Base-by-base conservation (phyloP, 1,284 basidiomycete genomes). In the Austroboletus rostrupii region DNA sequence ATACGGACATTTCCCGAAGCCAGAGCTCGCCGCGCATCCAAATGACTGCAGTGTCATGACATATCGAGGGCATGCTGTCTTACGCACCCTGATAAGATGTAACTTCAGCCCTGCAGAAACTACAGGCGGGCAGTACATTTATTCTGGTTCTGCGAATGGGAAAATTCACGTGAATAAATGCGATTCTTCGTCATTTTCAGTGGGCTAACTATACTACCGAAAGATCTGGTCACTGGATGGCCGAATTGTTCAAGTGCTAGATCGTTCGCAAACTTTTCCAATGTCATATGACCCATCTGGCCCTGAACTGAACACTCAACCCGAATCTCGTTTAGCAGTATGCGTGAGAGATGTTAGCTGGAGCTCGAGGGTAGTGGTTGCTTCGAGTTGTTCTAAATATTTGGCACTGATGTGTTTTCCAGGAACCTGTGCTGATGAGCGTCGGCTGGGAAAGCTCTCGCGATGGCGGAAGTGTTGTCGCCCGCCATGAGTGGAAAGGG, bases 161-260 rank as follows among this genome's bases (percentile, higher is more conserved):
- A 77, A 68, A 54, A 81, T 94, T 48, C 91, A 93, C 66, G 88
- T 93, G 61, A 45, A 80, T 67, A n/a, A 50, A 42, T 12, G 42
- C 43, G 38, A 13, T 19, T 41, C 12, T 44, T 23, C 29, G 41
- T 43, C n/a, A 20, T 28, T 26, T 32, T 38, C 33, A 10, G 21
- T 33, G 44, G 57, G 36, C 47, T 40, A 28, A 46, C 48, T 48
- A 45, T 50, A 23, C 46, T 40, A 40, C 54, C 53, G 53, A 55
- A 66, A 95, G 85, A 92, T 99, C 53, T 99, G 94, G 92, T 91
- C 90, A 1, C 73, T 99, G 43, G 96, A 98, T 66, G 96, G 96
- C 8, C 78, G 79, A 20, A 70, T 92, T 19, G 85, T 89, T 17
- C 84, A 93, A 72, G 79, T 93, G 8, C 74, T 99, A 31, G 91